Percentiles rank a stretch among this genome's conserved stretches.
These are phyloP conservation scores for Pyrenochaeta sp. DNA, from an alignment of 2,329 filamentous ascomycete species.

Conservation along the genomic window DNA sequence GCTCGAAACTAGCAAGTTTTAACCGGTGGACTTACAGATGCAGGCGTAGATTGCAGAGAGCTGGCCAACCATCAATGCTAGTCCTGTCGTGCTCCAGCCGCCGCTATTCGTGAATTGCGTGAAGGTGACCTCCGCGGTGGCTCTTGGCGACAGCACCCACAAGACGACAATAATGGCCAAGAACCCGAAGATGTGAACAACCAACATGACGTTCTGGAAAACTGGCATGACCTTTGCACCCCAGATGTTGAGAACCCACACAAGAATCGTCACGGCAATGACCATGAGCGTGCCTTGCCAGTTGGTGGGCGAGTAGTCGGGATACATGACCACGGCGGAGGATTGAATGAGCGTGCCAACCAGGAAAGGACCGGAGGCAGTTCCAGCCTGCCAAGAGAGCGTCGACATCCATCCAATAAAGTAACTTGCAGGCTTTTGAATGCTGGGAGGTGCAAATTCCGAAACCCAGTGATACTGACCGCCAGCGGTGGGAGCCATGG, in stretches of 20 bases:
- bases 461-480: constrained; percentile 48
- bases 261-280: constrained; percentile 54
- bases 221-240: constrained; percentile 40
- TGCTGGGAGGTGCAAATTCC: constrained; percentile 38
- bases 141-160: constrained; percentile 43
- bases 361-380: constrained; percentile 57
- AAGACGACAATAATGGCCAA: constrained; percentile 52
- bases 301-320: constrained; percentile 49
- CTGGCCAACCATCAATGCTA: constrained; percentile 52
- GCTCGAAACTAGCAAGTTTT: background rate
- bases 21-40: constrained; percentile 34
- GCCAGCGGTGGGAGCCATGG: constrained; percentile 44
- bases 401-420: constrained; percentile 58
- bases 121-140: constrained; percentile 39
- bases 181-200: constrained; percentile 55
- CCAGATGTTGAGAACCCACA: constrained; percentile 53
- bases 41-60: constrained; percentile 47
- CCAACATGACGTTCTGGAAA: constrained; percentile 45
- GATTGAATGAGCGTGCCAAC: constrained; percentile 58
- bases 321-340: constrained; percentile 51
- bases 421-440: constrained; percentile 38
- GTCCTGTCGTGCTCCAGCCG: constrained; percentile 49
- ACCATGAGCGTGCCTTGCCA: constrained; percentile 61
- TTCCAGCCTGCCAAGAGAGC: constrained; percentile 59
- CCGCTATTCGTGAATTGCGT: constrained; percentile 47